Base-by-base conservation (phyloP, 208 protist genomes). In the Trypanosoma cruzi region DNA sequence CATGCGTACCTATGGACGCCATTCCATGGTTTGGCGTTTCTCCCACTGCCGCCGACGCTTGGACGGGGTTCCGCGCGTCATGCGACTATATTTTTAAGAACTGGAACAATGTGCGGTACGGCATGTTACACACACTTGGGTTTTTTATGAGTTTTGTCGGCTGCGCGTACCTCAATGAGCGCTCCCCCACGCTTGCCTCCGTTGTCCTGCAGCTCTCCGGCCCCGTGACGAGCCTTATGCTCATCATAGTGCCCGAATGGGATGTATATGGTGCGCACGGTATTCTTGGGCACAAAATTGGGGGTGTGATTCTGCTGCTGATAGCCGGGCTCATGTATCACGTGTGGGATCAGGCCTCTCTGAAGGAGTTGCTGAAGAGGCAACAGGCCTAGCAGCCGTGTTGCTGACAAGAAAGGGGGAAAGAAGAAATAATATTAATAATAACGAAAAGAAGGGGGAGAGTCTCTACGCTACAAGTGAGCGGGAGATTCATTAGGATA, bases 141-240 rank as follows among this genome's bases (percentile, higher is more conserved):
- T 89, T 80, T 71, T 72, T 81, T 11, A 85, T 95, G 86, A 93
- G 85, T 55, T 95, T 90, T 55, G 68, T 95, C 24, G 89, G 89
- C 1, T 92, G 85, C 69, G 82, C 80, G 24, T 95, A 85, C 79
- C 79, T 95, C 24, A 95, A 93, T 69, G 86, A 93, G 66, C 79
- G 89, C 70, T 92, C 85, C 55, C 86, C 89, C 13, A 93, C 87
- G 22, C 80, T 95, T 48, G 86, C 85, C 34, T 95, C 89, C 1
- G 85, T 95, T 16, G 86, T 95, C 44, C 61, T 92, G 54, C 89
- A 95, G 65, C 76, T 95, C 10, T 86, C 87, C 1, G 85, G 80
- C 1, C 89, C 89, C 20, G 73, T 95, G 64, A 92, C 89, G 6
- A 85, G 86, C 7, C 62, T 95, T 29, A 49, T 89, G 46, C 79